Base-by-base conservation (phyloP, 2,329 filamentous ascomycete genomes). In the Colletotrichum simmondsii region DNA sequence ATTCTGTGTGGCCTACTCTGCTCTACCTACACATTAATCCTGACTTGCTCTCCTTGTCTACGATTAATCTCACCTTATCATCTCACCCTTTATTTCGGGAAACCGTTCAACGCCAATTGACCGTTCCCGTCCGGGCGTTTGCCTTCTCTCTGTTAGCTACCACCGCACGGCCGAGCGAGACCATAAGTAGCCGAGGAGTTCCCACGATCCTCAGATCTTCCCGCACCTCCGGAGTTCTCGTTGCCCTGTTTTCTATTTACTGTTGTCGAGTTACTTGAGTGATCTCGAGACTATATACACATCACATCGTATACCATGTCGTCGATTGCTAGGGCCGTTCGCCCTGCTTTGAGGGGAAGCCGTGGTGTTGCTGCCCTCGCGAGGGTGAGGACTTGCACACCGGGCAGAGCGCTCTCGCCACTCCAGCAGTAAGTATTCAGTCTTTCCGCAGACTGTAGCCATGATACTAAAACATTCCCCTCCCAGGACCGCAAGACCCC, bases 301-400 rank as follows among this genome's bases (percentile, higher is more conserved):
- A 53, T 53, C 35, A 24, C 24, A 32, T 61, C 19, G 12, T 80
- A 78, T 46, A 72, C 67, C 58, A 87, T 87, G 83, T 88, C 86
- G 70, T 87, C 87, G 30, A 81, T 90, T 70, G 82, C 86, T 68
- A 83, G 88, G 80, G 84, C 84, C 30, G 76, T 90, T 75, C 85
- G 88, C 75, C 89, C 88, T 72, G 87, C 85, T 37, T 77, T 90
- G 73, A 85, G 85, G 75, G 84, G 83, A 77, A 83, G 86, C 76
- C 81, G 83, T 73, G 78, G 77, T 64, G 78, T 81, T 68, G 65
- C 61, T 37, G 71, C 77, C 76, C 32, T 76, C 75, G 35, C 75
- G 73, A 54, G 76, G 76, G 65, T 76, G 77, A 76, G 78, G 73
- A 77, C 54, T 58, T 75, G 77, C 65, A 75, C 32, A 16, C 70